A percentile compares a stretch with the other conserved stretches of the same genome.
Evolutionary conservation across 305 asterid genomes (phyloP).

Genomic region (Lippia alba): DNA sequence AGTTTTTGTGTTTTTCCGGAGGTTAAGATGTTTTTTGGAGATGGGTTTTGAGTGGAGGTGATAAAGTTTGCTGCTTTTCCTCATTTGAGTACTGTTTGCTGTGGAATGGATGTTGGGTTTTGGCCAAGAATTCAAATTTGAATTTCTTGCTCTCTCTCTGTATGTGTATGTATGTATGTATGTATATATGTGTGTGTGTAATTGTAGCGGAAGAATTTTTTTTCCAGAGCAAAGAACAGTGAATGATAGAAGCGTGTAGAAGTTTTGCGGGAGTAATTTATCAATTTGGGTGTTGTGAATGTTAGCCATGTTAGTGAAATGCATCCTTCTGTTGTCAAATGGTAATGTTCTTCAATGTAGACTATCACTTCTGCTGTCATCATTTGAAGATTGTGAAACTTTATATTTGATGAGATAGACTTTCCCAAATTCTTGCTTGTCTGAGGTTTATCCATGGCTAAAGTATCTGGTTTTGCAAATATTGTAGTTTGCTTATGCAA

Average conservation of each 20-base stretch:
- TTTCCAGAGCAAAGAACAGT: conserved; percentile 1
- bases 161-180: too few relatives aligned
- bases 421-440: not conserved
- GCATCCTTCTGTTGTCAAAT: conserved; percentile 15
- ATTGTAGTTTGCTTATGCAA: not conserved
- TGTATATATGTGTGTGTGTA: not conserved
- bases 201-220: not conserved
- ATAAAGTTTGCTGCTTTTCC: conserved; percentile 33
- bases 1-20: conserved; percentile 19
- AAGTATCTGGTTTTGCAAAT: not conserved
- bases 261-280: not conserved
- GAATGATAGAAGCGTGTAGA: conserved; percentile 7
- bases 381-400: not conserved
- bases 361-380: not conserved
- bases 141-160: not conserved
- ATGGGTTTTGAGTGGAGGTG: conserved; percentile 34
- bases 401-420: not conserved
- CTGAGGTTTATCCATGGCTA: too few relatives aligned
- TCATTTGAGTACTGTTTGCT: conserved; percentile 21
- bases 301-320: not conserved
- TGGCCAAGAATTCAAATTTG: conserved; percentile 19
- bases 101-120: conserved; percentile 21
- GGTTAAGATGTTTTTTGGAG: conserved; percentile 21
- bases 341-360: conserved; percentile 11
- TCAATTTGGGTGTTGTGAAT: conserved; percentile 1